phyloP scores from a whole-genome alignment of 306 rosid species.

The Luffa aegyptiaca region DNA sequence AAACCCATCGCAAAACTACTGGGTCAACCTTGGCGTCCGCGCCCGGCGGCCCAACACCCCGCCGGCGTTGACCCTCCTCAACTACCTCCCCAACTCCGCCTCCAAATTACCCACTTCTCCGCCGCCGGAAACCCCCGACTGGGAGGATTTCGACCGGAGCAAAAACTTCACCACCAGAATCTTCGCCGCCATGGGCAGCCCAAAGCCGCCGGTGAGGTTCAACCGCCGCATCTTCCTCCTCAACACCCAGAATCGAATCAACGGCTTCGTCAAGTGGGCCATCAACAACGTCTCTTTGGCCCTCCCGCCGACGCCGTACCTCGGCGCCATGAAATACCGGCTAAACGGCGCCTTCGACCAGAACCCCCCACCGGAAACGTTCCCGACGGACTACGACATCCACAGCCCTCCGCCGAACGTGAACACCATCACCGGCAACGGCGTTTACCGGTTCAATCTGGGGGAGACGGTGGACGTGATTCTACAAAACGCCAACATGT shows the following conservation, averaged over 20 bases:
- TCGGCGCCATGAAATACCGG: constrained; percentile 39
- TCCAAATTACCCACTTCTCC: constrained; percentile 51
- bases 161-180: constrained; percentile 44
- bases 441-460: constrained; percentile 34
- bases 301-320: constrained; percentile 57
- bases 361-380: constrained; percentile 33
- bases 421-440: constrained; percentile 28
- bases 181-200: constrained; percentile 44
- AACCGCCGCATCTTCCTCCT: constrained; percentile 48
- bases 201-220: constrained; percentile 36
- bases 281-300: constrained; percentile 51
- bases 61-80: constrained; percentile 45
- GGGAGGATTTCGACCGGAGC: constrained; percentile 54
- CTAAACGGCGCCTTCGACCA: constrained; percentile 21
- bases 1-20: constrained; percentile 54
- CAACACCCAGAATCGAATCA: constrained; percentile 58
- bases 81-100: constrained; percentile 39
- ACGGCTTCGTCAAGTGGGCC: constrained; percentile 53
- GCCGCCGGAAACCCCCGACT: constrained; percentile 49
- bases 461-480: constrained; percentile 44
- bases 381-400: constrained; percentile 27
- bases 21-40: constrained; percentile 61
- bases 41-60: constrained; percentile 55
- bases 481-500: constrained; percentile 52
- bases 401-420: constrained; percentile 26